These are phyloP conservation scores for Candida silvicultrix DNA, from an alignment of 805 yeast species.

Conservation along the genomic window DNA sequence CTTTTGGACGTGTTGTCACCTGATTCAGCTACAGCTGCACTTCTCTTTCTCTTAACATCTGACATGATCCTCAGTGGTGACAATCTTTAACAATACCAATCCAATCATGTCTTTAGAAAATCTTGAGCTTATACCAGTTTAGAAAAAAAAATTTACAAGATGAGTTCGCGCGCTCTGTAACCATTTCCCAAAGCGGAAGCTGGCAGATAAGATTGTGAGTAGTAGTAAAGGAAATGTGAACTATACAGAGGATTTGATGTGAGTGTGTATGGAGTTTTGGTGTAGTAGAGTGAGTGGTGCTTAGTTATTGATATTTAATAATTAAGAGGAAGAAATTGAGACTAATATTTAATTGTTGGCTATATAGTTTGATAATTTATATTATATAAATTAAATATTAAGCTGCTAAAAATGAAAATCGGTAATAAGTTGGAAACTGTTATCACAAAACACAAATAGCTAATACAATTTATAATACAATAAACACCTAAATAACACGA, in stretches of 20 bases:
- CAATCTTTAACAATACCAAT: too few relatives aligned
- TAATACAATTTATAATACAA: too few relatives aligned
- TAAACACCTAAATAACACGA: too few relatives aligned
- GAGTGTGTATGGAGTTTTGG: background rate
- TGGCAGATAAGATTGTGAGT: background rate
- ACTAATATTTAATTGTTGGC: too few relatives aligned
- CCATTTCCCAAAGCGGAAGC: background rate
- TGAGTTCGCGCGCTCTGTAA: background rate
- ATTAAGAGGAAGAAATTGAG: too few relatives aligned
- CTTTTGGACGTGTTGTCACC: background rate
- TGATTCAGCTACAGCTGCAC: background rate
- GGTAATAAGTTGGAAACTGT: too few relatives aligned
- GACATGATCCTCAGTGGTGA: background rate
- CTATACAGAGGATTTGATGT: background rate
- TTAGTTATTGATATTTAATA: too few relatives aligned
- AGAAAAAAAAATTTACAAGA: background rate
- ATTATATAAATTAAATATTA: too few relatives aligned
- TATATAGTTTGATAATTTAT: too few relatives aligned
- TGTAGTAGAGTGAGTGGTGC: background rate
- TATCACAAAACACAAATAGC: too few relatives aligned
- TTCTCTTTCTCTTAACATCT: constrained; percentile 2
- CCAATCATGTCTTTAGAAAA: background rate
- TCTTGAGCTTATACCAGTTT: background rate
- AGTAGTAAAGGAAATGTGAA: background rate
- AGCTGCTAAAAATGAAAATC: too few relatives aligned